A percentile compares a stretch with the other conserved stretches of the same genome.
These are phyloP conservation scores for Litsea cubeba DNA, from an alignment of 164 flowering plant genomes.

Conservation along the genomic window DNA sequence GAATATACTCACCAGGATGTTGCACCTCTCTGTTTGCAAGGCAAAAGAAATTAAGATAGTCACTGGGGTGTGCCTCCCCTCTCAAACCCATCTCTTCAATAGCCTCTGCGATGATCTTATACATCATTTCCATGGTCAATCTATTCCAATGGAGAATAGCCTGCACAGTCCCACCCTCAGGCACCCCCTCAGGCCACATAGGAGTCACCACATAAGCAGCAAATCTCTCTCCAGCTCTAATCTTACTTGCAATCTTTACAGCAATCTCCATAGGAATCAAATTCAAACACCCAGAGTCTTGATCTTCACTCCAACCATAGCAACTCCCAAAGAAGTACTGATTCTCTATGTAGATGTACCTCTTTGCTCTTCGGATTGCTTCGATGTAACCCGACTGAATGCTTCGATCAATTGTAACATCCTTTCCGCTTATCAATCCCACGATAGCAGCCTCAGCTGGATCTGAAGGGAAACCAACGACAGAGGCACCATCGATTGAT, in stretches of 20 bases:
- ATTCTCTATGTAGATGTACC: slow-evolving; percentile 70
- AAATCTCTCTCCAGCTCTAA: slow-evolving; percentile 60
- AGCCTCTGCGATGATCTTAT: slow-evolving; percentile 39
- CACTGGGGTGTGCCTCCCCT: slow-evolving; percentile 28
- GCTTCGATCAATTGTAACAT: slow-evolving; percentile 51
- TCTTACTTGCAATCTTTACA: slow-evolving; percentile 62
- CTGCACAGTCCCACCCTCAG: slow-evolving; percentile 55
- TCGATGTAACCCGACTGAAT: slow-evolving; percentile 68
- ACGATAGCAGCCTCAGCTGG: slow-evolving; percentile 25
- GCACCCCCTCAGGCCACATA: slow-evolving; percentile 83
- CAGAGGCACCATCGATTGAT: slow-evolving; percentile 65
- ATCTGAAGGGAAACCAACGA: slow-evolving; percentile 36
- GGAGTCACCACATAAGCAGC: slow-evolving; percentile 60
- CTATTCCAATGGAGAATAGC: slow-evolving; percentile 72
- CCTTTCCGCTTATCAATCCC: slow-evolving; percentile 55
- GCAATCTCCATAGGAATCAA: slow-evolving; percentile 66
- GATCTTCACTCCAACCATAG: slow-evolving; percentile 39
- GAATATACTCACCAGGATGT: slow-evolving; percentile 34
- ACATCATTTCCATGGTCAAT: slow-evolving; percentile 83
- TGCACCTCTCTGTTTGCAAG: slow-evolving; percentile 53
- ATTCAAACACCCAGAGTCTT: slow-evolving; percentile 48
- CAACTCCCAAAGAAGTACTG: slow-evolving; percentile 76
- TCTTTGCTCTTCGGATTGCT: slow-evolving; percentile 63
- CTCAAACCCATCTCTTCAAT: slow-evolving; percentile 31
- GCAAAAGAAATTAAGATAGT: slow-evolving; percentile 62